These are phyloP conservation scores for Phytophthora pinifolia DNA, from an alignment of 352 stramenopile species.

Conservation along the genomic window DNA sequence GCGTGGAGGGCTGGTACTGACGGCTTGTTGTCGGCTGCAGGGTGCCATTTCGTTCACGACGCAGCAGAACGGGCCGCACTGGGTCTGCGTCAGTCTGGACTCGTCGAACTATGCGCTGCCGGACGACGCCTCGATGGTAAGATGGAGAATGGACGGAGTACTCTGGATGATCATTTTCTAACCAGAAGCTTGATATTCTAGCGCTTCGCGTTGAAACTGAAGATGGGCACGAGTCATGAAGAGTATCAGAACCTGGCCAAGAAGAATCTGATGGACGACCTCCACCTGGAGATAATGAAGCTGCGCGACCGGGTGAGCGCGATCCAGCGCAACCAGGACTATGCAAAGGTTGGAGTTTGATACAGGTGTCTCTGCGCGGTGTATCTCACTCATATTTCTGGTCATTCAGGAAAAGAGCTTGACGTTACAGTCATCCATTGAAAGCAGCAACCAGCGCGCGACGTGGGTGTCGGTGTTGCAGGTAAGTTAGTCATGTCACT, in stretches of 20 bases:
- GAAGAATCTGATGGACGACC: conserved; percentile 81
- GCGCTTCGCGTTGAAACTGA: conserved; percentile 38
- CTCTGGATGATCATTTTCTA: background rate
- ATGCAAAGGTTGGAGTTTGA: conserved; percentile 54
- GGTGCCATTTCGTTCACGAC: conserved; percentile 69
- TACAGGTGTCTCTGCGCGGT: background rate
- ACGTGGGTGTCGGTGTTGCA: conserved; percentile 85
- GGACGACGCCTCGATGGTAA: conserved; percentile 64
- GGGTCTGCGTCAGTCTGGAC: conserved; percentile 73
- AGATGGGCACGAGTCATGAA: conserved; percentile 56
- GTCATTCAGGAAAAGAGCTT: conserved; percentile 60
- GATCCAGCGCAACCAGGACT: conserved; percentile 86
- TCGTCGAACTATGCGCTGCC: conserved; percentile 63
- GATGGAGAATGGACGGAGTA: background rate
- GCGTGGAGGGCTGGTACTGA: conserved; percentile 7
- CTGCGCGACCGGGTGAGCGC: conserved; percentile 73
- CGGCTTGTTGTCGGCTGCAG: conserved; percentile 25
- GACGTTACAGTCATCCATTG: conserved; percentile 66
- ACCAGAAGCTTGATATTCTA: conserved; percentile 18
- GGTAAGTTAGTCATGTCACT: conserved; percentile 23
- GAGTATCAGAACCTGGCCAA: conserved; percentile 85
- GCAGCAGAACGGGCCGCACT: conserved; percentile 66
- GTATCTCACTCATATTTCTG: background rate
- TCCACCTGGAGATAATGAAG: conserved; percentile 81
- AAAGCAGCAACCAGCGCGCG: conserved; percentile 76